phyloP scores from a whole-genome alignment of 2,329 filamentous ascomycete species.

The Grosmannia penicillata region DNA sequence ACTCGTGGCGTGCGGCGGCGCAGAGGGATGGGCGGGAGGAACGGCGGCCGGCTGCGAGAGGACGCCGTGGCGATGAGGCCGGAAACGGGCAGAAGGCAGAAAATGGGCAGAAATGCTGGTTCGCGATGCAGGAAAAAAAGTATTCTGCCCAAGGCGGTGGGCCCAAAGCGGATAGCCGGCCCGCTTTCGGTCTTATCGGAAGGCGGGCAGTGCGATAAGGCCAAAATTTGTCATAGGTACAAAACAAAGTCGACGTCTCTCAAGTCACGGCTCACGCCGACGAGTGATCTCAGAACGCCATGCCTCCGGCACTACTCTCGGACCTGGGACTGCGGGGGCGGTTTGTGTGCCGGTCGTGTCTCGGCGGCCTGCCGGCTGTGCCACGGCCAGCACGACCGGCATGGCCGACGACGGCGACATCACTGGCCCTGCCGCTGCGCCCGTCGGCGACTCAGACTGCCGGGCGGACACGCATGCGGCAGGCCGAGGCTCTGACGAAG shows the following conservation, averaged over 20 bases:
- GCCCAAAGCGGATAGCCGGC: background rate
- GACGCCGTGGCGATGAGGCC: background rate
- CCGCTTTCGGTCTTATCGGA: background rate
- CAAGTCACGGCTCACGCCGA: too few species aligned
- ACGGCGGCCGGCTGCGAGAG: too few species aligned
- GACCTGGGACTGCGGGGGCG: conserved; percentile 8
- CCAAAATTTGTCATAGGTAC: background rate
- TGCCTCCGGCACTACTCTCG: conserved; percentile 6
- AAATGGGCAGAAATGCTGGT: too few species aligned
- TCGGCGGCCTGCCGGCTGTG: conserved; percentile 6
- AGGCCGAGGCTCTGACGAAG: background rate
- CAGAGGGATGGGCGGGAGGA: background rate
- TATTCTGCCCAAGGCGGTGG: conserved; percentile 2
- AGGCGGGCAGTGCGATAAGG: background rate
- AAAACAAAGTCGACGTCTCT: background rate
- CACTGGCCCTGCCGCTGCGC: background rate
- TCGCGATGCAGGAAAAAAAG: background rate
- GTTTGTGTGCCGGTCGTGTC: conserved; percentile 12
- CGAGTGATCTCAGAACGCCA: too few species aligned
- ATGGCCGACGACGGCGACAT: background rate
- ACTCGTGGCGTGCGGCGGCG: background rate
- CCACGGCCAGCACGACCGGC: background rate
- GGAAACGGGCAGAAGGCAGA: background rate
- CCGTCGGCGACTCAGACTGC: background rate
- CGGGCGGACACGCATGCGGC: background rate